phyloP scores from a whole-genome alignment of 2,329 filamentous ascomycete genomes.

The Fusarium longipes region DNA sequence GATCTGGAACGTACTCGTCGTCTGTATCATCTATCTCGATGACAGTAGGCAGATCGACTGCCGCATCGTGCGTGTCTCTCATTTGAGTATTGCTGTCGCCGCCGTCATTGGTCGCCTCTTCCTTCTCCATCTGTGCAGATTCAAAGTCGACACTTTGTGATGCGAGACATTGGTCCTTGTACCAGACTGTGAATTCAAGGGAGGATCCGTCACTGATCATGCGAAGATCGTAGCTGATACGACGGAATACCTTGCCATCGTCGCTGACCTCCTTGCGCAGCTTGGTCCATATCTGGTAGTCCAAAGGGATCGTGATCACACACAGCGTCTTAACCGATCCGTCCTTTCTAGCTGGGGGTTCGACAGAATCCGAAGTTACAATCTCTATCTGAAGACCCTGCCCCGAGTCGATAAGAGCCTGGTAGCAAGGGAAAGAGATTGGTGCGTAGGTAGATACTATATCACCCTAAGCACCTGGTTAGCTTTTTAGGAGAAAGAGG shows the following conservation, averaged over 20 bases:
- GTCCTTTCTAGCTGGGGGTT: constrained; percentile 18
- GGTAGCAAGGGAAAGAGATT: constrained; percentile 14
- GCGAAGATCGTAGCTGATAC: constrained; percentile 38
- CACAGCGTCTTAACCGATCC: constrained; percentile 34
- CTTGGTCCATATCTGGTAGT: constrained; percentile 18
- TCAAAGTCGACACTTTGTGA: constrained; percentile 39
- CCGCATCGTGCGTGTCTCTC: neutral
- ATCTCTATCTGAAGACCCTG: constrained; percentile 22
- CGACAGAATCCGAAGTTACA: constrained; percentile 11
- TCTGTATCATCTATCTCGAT: neutral
- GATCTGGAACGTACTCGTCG: neutral
- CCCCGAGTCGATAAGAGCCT: neutral
- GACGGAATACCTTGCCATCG: constrained; percentile 9
- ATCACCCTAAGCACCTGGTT: constrained; percentile 15
- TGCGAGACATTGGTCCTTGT: constrained; percentile 37
- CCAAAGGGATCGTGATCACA: constrained; percentile 22
- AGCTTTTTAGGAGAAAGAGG: neutral
- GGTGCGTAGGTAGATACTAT: constrained; percentile 23
- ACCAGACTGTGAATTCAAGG: constrained; percentile 42
- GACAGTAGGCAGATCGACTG: neutral
- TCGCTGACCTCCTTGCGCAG: constrained; percentile 35
- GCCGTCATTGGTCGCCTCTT: neutral
- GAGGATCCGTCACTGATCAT: constrained; percentile 43
- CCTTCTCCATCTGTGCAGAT: constrained; percentile 9
- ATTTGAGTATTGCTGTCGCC: neutral